A percentile compares a stretch with the other conserved stretches of the same genome.
These are phyloP conservation scores for Urostyla sp. DNA, from an alignment of 73 alveolate genomes.

Conservation along the genomic window DNA sequence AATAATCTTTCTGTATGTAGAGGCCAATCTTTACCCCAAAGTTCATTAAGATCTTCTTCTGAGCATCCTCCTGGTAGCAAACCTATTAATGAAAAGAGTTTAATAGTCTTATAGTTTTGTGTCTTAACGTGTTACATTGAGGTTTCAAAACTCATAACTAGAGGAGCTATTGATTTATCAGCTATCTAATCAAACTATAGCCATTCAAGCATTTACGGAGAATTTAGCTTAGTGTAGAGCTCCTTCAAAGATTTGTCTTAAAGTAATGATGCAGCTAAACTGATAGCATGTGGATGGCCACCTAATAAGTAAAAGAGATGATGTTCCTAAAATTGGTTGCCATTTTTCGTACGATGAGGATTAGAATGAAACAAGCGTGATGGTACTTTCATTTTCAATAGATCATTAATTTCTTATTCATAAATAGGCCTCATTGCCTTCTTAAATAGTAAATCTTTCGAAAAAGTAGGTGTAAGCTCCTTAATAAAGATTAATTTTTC, in stretches of 20 bases:
- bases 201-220: slow-evolving; percentile 56
- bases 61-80: slow-evolving; percentile 66
- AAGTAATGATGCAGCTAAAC: slow-evolving; percentile 69
- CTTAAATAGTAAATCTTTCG: slow-evolving; percentile 43
- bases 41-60: slow-evolving; percentile 3
- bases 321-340: slow-evolving; percentile 44
- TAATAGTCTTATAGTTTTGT: slow-evolving; percentile 33
- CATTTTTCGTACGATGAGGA: slow-evolving; percentile 18
- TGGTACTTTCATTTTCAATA: slow-evolving; percentile 3
- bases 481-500: slow-evolving; percentile 19
- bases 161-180: slow-evolving; percentile 46
- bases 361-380: slow-evolving; percentile 28
- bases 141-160: slow-evolving; percentile 50
- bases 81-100: slow-evolving; percentile 57
- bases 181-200: slow-evolving; percentile 27
- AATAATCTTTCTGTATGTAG: slow-evolving; percentile 11
- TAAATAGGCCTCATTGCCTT: slow-evolving; percentile 67
- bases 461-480: slow-evolving; percentile 14
- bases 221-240: slow-evolving; percentile 37
- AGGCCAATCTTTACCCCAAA: slow-evolving; percentile 49
- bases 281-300: slow-evolving; percentile 76
- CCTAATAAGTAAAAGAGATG: slow-evolving; percentile 55
- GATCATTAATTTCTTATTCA: slow-evolving; percentile 57
- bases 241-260: slow-evolving; percentile 58
- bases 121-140: slow-evolving; percentile 44